phyloP scores from a whole-genome alignment of 2,329 filamentous ascomycete species.

The Ophiostoma ips region DNA sequence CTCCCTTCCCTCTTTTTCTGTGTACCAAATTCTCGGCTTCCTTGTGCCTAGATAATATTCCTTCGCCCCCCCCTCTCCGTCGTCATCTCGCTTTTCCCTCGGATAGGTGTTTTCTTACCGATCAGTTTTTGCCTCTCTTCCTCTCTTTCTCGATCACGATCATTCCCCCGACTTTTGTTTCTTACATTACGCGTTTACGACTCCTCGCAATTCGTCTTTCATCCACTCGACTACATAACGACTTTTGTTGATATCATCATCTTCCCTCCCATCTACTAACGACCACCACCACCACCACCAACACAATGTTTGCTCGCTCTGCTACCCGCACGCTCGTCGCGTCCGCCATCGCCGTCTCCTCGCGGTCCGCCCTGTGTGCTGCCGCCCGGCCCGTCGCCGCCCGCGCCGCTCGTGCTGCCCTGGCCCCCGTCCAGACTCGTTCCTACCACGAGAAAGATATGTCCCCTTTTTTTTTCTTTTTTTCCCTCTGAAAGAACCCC shows the following conservation, averaged over 20 bases:
- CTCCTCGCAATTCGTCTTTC: background rate
- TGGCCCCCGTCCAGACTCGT: conserved; percentile 10
- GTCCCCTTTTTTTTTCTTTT: background rate
- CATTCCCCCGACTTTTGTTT: background rate
- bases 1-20: no score
- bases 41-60: no score
- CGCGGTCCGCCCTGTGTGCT: conserved; percentile 10
- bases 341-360: conserved; percentile 2
- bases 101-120: no score
- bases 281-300: background rate
- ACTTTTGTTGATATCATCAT: background rate
- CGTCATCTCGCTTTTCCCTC: no score
- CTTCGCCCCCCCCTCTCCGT: no score
- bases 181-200: no score
- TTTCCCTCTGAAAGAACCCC: background rate
- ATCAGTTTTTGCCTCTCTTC: background rate
- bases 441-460: conserved; percentile 18
- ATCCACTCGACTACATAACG: background rate
- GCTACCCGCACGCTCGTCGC: conserved; percentile 7
- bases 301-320: conserved; percentile 12
- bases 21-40: no score
- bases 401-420: conserved; percentile 1
- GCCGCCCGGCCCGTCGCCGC: conserved; percentile 6
- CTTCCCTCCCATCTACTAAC: background rate
- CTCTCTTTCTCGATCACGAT: background rate